Percentiles rank a stretch among this genome's conserved stretches.
Conservation (phyloP, 331 rosid genomes). For the Pyracantha coccinea region DNA sequence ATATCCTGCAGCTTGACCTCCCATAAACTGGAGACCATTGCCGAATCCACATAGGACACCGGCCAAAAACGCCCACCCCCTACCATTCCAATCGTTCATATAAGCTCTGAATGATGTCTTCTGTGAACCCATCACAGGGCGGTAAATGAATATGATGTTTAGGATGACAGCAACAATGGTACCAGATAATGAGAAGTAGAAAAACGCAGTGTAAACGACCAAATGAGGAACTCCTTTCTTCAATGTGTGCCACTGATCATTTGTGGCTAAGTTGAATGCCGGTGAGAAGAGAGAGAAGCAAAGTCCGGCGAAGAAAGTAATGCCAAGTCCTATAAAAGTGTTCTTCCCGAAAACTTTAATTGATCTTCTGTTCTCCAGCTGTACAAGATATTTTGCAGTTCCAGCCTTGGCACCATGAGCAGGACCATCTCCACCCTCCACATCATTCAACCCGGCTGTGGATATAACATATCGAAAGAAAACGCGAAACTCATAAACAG, state of each 20-base stretch:
- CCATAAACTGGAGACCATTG: conserved; percentile 92
- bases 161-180: conserved; percentile 55
- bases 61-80: conserved; percentile 90
- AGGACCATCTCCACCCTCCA: conserved; percentile 26
- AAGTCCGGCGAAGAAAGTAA: conserved; percentile 65
- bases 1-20: conserved; percentile 95
- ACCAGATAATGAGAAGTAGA: conserved; percentile 77
- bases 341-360: conserved; percentile 81
- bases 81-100: conserved; percentile 70
- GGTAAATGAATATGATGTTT: conserved; percentile 68
- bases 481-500: conserved; percentile 1
- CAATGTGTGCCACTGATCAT: conserved; percentile 83
- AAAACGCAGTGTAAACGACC: conserved; percentile 77
- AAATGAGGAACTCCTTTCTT: conserved; percentile 69
- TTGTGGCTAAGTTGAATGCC: conserved; percentile 87
- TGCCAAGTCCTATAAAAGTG: conserved; percentile 44
- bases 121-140: conserved; percentile 56
- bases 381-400: conserved; percentile 59
- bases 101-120: conserved; percentile 67
- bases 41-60: conserved; percentile 88
- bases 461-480: conserved; percentile 6
- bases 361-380: conserved; percentile 73
- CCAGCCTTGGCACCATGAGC: conserved; percentile 37
- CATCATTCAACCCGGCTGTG: conserved; percentile 30
- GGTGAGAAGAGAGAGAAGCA: conserved; percentile 93